phyloP scores from a whole-genome alignment of 306 rosid genomes.

The Alnus rubra region DNA sequence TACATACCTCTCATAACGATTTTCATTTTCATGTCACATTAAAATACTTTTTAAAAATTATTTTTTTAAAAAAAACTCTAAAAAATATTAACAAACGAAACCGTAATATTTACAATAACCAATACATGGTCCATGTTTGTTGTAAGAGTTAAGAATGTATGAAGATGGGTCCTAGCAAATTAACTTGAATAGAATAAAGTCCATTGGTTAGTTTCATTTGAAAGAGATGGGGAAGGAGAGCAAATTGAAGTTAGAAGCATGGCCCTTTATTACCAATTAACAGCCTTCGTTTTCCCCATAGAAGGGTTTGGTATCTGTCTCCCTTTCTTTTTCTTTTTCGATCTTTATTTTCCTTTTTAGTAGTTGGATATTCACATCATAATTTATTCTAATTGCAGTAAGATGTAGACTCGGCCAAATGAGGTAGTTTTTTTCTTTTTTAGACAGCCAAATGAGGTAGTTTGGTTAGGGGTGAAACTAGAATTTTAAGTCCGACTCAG shows the following conservation, averaged over 20 bases:
- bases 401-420: no score
- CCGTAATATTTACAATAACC: neutral
- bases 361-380: neutral
- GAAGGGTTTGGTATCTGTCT: conserved; percentile 10
- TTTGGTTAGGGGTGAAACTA: no score
- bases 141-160: neutral
- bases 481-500: no score
- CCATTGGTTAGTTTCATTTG: no score
- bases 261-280: neutral
- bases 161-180: neutral
- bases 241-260: neutral
- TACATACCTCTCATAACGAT: no score
- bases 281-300: neutral
- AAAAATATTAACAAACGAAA: no score
- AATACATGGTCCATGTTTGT: neutral
- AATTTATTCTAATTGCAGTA: neutral
- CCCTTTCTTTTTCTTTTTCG: neutral
- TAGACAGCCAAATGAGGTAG: no score
- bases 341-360: neutral
- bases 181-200: neutral
- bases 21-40: no score
- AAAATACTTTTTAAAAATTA: no score
- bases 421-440: no score
- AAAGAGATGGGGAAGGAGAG: neutral
- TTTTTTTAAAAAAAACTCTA: no score